These are phyloP conservation scores for Trichoderma semiorbis DNA, from an alignment of 2,329 filamentous ascomycete genomes.

Conservation along the genomic window DNA sequence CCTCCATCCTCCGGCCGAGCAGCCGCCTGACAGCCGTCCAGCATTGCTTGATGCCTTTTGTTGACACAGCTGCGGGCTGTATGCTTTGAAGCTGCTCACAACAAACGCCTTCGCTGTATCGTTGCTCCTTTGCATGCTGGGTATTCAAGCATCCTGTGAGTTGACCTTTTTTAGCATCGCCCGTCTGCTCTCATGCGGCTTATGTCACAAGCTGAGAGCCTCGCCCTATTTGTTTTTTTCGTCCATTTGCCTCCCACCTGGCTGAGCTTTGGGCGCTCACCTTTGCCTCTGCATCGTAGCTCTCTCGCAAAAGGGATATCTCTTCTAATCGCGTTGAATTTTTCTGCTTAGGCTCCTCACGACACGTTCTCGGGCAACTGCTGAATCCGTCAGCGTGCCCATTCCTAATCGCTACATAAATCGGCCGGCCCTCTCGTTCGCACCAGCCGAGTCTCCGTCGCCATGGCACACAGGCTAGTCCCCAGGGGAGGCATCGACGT, in stretches of 20 bases:
- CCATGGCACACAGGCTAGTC: constrained; percentile 48
- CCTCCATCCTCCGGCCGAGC: constrained; percentile 5
- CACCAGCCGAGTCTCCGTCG: not conserved
- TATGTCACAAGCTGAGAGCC: not conserved
- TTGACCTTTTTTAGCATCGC: not conserved
- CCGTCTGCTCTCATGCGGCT: not conserved
- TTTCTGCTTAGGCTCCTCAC: constrained; percentile 7
- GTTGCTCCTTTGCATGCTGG: not conserved
- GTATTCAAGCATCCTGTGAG: not conserved
- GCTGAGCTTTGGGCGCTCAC: not conserved
- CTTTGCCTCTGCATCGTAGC: not conserved
- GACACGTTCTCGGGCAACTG: constrained; percentile 17
- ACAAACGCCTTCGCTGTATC: not conserved
- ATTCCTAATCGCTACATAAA: not conserved
- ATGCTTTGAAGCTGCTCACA: not conserved
- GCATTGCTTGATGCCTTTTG: constrained; percentile 30
- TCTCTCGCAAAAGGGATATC: not conserved
- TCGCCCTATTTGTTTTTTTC: constrained; percentile 1
- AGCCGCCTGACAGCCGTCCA: constrained; percentile 20
- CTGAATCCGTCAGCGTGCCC: constrained; percentile 20
- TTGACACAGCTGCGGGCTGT: not conserved
- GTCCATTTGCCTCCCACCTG: not conserved
- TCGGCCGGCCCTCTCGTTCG: not conserved
- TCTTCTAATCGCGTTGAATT: constrained; percentile 7
- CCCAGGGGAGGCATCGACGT: constrained; percentile 51